These are phyloP conservation scores for Takashimella koratensis DNA, from an alignment of 1,284 basidiomycete species.

Conservation along the genomic window DNA sequence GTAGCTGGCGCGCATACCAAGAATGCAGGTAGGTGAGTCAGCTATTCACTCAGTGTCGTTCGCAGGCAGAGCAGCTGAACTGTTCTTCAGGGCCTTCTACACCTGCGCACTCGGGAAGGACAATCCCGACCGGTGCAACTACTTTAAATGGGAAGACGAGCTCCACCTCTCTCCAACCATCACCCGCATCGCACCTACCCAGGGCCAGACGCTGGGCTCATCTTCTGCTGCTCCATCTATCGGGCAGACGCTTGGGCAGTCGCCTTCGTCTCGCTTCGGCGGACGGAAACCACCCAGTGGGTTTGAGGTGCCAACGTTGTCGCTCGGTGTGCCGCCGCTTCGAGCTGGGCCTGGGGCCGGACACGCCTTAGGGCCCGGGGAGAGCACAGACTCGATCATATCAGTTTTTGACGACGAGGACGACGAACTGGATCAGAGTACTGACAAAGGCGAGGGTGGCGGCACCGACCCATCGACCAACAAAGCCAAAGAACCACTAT, in stretches of 20 bases:
- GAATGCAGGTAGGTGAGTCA: no score
- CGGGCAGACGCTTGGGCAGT: conserved; percentile 13
- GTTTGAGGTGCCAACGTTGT: not conserved
- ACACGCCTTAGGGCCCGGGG: not conserved
- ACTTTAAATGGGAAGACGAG: conserved; percentile 46
- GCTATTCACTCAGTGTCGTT: no score
- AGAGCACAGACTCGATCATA: not conserved
- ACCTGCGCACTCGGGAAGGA: conserved; percentile 31
- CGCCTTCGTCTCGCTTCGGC: not conserved
- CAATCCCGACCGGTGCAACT: conserved; percentile 38
- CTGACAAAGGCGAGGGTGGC: not conserved
- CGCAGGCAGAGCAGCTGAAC: no score
- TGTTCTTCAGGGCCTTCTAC: conserved; percentile 29
- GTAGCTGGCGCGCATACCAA: no score
- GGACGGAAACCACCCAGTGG: not conserved
- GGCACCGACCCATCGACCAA: no score
- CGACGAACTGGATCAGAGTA: not conserved
- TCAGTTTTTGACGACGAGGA: not conserved
- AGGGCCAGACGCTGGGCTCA: not conserved
- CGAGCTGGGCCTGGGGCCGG: not conserved
- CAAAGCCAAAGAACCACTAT: not conserved
- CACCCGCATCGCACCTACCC: not conserved
- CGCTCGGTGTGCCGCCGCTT: not conserved
- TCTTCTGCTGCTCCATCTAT: not conserved
- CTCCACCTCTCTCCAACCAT: conserved; percentile 2